phyloP scores from a whole-genome alignment of 306 rosid genomes.

The Lathyrus oleraceus region DNA sequence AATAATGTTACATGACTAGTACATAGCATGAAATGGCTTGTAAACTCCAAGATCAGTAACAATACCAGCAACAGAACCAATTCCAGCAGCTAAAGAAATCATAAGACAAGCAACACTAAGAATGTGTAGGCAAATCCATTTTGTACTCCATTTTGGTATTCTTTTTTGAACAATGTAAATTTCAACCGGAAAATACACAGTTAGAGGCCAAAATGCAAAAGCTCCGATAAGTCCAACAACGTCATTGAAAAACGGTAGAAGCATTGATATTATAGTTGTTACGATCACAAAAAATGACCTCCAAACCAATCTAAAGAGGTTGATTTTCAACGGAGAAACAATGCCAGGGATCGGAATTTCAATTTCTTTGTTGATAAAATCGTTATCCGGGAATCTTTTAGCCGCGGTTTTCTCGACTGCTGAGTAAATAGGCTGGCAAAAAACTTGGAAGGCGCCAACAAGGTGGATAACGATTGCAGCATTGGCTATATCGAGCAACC shows the following conservation, averaged over 20 bases:
- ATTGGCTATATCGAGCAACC: conserved; percentile 54
- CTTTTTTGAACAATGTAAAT: conserved; percentile 43
- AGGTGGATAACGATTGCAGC: conserved; percentile 46
- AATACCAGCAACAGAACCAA: conserved; percentile 45
- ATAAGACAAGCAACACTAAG: conserved; percentile 42
- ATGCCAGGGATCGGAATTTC: conserved; percentile 18
- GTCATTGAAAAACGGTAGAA: conserved; percentile 52
- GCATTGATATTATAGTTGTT: conserved; percentile 41
- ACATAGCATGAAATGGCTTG: conserved; percentile 37
- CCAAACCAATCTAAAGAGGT: conserved; percentile 46
- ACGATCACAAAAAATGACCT: conserved; percentile 43
- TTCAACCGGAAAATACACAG: conserved; percentile 51
- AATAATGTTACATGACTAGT: conserved; percentile 14
- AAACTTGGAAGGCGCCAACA: conserved; percentile 55
- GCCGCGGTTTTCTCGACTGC: conserved; percentile 26
- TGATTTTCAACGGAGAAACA: conserved; percentile 18
- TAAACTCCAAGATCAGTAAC: conserved; percentile 33
- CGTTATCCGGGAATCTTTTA: conserved; percentile 27
- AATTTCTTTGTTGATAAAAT: conserved; percentile 31
- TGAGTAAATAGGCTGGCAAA: conserved; percentile 44
- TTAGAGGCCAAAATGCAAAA: conserved; percentile 51
- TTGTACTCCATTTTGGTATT: conserved; percentile 40
- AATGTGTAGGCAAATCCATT: conserved; percentile 39
- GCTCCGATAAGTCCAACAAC: conserved; percentile 50
- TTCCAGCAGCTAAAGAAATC: conserved; percentile 32